A percentile compares a stretch with the other conserved stretches of the same genome.
These are phyloP conservation scores for Pichia pseudocactophila DNA, from an alignment of 805 yeast genomes.

Conservation along the genomic window DNA sequence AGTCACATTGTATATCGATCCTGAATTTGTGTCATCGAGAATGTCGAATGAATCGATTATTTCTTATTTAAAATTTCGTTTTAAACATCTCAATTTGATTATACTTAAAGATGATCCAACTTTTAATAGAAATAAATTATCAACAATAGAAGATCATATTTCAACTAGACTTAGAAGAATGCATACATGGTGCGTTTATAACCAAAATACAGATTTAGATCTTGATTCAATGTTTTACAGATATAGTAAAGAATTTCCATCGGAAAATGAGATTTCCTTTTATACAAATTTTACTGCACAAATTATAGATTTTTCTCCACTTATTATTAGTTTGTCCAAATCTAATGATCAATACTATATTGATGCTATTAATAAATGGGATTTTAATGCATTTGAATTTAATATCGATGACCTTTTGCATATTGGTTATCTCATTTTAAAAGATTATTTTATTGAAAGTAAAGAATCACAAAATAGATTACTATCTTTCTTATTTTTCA, in stretches of 20 bases:
- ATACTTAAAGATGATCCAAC: conserved; percentile 4
- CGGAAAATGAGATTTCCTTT: conserved; percentile 4
- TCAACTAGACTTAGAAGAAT: conserved; percentile 28
- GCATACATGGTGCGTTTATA: conserved; percentile 35
- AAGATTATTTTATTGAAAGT: conserved; percentile 11
- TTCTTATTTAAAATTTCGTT: conserved; percentile 16
- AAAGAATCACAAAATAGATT: conserved; percentile 1
- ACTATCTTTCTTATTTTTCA: conserved; percentile 43
- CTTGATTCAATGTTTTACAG: conserved; percentile 31
- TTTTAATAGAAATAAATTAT: too few relatives aligned
- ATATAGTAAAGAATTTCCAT: conserved; percentile 4
- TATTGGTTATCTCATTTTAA: conserved; percentile 48
- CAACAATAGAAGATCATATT: conserved; percentile 7
- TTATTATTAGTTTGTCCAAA: conserved; percentile 19
- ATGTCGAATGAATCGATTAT: neutral
- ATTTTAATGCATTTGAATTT: conserved; percentile 61
- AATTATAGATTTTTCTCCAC: conserved; percentile 23
- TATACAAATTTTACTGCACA: conserved; percentile 18
- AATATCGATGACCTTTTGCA: conserved; percentile 56
- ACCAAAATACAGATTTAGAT: conserved; percentile 15
- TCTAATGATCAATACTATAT: conserved; percentile 19
- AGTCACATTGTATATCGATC: neutral
- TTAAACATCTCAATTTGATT: conserved; percentile 22
- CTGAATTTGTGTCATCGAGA: neutral
- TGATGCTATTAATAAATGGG: conserved; percentile 46